phyloP scores from a whole-genome alignment of 228 moss, liverwort and hornwort species.

The Sphagnum magellanicum region DNA sequence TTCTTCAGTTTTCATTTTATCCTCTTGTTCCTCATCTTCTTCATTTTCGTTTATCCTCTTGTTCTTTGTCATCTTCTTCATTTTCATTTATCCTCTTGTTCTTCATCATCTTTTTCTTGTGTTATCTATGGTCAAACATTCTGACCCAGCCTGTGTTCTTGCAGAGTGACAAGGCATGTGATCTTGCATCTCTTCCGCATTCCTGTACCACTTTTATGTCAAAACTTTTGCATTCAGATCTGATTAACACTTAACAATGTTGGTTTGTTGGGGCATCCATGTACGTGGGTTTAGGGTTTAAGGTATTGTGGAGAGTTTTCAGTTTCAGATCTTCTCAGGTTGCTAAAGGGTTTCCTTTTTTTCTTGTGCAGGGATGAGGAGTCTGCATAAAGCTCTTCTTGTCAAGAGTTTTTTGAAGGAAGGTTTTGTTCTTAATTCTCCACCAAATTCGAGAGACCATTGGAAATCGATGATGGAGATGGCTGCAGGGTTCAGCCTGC shows the following conservation, averaged over 20 bases:
- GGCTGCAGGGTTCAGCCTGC: slow-evolving; percentile 26
- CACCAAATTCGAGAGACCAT: neutral
- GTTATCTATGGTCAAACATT: no score
- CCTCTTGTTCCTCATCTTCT: no score
- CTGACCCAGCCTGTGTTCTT: no score
- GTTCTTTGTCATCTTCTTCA: no score
- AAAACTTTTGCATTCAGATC: neutral
- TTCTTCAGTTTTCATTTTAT: neutral
- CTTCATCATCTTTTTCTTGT: no score
- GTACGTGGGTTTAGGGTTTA: neutral
- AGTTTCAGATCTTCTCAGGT: neutral
- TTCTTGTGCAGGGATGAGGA: slow-evolving; percentile 27
- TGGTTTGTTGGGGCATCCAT: neutral
- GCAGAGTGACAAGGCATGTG: neutral
- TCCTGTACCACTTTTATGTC: neutral
- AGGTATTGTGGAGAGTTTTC: neutral
- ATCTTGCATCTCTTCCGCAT: neutral
- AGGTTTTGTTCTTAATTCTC: slow-evolving; percentile 10
- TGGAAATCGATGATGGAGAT: neutral
- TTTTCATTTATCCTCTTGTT: no score
- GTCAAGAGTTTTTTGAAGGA: slow-evolving; percentile 13
- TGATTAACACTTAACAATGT: neutral
- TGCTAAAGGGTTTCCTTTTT: neutral
- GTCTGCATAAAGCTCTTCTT: slow-evolving; percentile 19
- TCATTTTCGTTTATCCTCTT: no score